Conservation (phyloP, 192 early-diverging fungal species). For the Rhizophagus clarus region DNA sequence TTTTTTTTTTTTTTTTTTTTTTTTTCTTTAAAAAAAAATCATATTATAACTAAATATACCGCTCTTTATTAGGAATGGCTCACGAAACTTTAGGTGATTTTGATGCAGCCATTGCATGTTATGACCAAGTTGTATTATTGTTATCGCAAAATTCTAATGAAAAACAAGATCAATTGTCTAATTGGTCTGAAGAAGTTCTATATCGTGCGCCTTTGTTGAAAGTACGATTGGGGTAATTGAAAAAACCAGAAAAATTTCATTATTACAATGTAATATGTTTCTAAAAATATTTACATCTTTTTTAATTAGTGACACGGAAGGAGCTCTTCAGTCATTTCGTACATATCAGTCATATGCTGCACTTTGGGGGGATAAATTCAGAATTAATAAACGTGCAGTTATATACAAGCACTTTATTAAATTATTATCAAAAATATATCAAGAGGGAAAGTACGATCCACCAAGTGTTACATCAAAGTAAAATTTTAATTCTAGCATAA, state of each 20-base stretch:
- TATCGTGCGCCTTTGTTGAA: conserved; percentile 63
- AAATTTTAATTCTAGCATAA: not conserved
- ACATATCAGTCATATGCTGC: conserved; percentile 45
- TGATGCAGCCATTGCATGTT: conserved; percentile 49
- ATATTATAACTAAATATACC: no score
- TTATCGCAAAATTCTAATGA: conserved; percentile 45
- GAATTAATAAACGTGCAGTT: conserved; percentile 54
- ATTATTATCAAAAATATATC: conserved; percentile 43
- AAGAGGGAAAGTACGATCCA: conserved; percentile 37
- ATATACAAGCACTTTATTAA: conserved; percentile 54
- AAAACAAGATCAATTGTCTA: conserved; percentile 52
- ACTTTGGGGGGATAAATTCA: conserved; percentile 42
- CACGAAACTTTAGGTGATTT: conserved; percentile 48
- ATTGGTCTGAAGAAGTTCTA: conserved; percentile 72
- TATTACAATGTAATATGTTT: not conserved
- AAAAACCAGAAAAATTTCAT: not conserved
- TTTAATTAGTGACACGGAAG: conserved; percentile 5
- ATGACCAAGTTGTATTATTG: conserved; percentile 51
- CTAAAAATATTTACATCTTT: conserved; percentile 2
- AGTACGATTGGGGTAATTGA: conserved; percentile 42
- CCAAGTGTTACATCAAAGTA: conserved; percentile 24
- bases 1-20: no score
- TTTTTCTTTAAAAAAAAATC: no score
- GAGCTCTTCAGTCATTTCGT: conserved; percentile 35
- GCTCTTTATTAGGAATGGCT: conserved; percentile 45